Conservation (phyloP, 345 rosid species). For the Chamaenerion angustifolium region DNA sequence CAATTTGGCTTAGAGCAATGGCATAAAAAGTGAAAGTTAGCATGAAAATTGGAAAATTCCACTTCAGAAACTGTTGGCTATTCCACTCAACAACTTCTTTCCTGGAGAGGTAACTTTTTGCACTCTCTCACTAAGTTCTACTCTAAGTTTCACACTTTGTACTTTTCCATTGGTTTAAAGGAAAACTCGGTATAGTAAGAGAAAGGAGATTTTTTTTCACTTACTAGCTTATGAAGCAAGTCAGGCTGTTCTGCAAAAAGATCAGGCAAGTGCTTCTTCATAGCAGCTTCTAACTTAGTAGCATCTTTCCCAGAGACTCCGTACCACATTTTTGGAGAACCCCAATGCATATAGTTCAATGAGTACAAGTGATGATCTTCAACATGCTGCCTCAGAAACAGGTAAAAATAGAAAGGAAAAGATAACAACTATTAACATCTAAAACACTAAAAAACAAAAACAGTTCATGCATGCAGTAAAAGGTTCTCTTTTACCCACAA, state of each 20-base stretch:
- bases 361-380: constrained; percentile 99
- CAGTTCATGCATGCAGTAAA: too few relatives aligned
- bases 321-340: constrained; percentile 95
- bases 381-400: constrained; percentile 56
- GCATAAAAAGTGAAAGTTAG: too few relatives aligned
- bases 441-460: not conserved
- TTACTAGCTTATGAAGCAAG: constrained; percentile 93
- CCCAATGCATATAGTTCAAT: constrained; percentile 95
- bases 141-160: too few relatives aligned
- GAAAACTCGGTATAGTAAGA: too few relatives aligned
- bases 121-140: too few relatives aligned
- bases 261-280: constrained; percentile 87
- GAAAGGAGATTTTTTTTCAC: constrained; percentile 10
- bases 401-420: constrained; percentile 6
- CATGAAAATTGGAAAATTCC: too few relatives aligned
- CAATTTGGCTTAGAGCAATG: too few relatives aligned
- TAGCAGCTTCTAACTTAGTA: constrained; percentile 67
- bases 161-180: too few relatives aligned
- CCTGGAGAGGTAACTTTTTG: too few relatives aligned
- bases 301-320: constrained; percentile 82
- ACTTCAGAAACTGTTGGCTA: too few relatives aligned
- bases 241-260: constrained; percentile 98
- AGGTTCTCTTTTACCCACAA: too few relatives aligned
- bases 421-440: constrained; percentile 8
- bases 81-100: too few relatives aligned